Evolutionary conservation across 495 filamentous ascomycete genomes (phyloP).

Genomic region (Acidomyces sp.): DNA sequence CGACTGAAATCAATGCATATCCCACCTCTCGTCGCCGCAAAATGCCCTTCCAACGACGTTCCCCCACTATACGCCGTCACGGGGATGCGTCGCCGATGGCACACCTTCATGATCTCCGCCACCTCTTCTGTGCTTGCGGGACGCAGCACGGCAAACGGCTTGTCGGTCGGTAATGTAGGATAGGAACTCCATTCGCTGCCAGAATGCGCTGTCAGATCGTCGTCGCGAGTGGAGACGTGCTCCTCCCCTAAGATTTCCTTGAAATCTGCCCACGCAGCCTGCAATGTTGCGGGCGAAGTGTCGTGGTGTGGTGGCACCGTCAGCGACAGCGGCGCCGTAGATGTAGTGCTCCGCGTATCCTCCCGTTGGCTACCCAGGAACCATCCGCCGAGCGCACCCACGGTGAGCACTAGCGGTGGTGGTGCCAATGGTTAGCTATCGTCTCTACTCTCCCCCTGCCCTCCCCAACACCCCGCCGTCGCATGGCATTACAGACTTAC

Average conservation of each 20-base stretch:
- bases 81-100: constrained; percentile 55
- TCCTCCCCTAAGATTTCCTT: constrained; percentile 68
- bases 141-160: constrained; percentile 27
- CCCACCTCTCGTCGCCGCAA: constrained; percentile 57
- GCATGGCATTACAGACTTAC: constrained; percentile 2
- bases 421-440: constrained; percentile 25
- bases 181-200: constrained; percentile 87
- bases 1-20: constrained; percentile 64
- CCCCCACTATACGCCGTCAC: constrained; percentile 66
- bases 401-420: constrained; percentile 40
- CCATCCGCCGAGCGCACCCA: constrained; percentile 52
- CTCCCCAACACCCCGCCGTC: neutral
- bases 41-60: constrained; percentile 71
- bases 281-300: constrained; percentile 57
- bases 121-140: constrained; percentile 33
- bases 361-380: constrained; percentile 53
- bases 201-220: constrained; percentile 57
- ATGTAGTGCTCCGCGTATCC: constrained; percentile 46
- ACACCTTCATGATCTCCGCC: constrained; percentile 59
- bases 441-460: neutral
- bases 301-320: constrained; percentile 54
- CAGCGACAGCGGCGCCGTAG: constrained; percentile 57
- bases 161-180: constrained; percentile 25
- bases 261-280: constrained; percentile 91
- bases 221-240: constrained; percentile 62